phyloP scores from a whole-genome alignment of 768 basidiomycete genomes.

The Amanita phalloides region DNA sequence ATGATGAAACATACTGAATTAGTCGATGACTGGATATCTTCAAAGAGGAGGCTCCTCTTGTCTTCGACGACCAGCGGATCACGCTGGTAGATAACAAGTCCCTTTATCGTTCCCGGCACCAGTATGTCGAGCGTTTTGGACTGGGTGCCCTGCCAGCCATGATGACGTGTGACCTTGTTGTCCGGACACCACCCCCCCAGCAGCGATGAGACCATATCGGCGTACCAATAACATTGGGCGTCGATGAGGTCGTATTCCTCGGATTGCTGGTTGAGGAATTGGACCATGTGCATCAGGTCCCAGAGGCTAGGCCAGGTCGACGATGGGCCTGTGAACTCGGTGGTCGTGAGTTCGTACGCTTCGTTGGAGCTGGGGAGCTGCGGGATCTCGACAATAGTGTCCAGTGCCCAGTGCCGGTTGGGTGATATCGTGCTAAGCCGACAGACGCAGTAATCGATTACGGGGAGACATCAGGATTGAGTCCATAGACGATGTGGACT shows the following conservation, averaged over 20 bases:
- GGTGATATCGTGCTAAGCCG: not conserved
- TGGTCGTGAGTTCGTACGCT: not conserved
- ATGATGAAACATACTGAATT: not conserved
- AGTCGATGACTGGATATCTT: not conserved
- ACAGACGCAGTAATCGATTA: not conserved
- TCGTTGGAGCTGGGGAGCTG: not conserved
- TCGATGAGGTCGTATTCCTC: not conserved
- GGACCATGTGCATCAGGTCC: not conserved
- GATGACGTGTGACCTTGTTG: not conserved
- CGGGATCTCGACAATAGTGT: not conserved
- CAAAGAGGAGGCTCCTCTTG: not conserved
- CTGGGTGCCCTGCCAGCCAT: not conserved
- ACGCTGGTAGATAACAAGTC: not conserved
- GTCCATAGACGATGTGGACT: not conserved
- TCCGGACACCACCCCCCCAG: not conserved
- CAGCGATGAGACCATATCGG: not conserved
- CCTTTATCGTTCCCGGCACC: not conserved
- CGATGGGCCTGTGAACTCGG: not conserved
- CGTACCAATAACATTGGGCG: constrained; percentile 4
- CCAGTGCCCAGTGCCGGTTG: not conserved
- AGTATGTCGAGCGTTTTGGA: not conserved
- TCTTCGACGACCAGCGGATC: not conserved
- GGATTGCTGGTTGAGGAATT: not conserved
- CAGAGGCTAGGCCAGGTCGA: not conserved
- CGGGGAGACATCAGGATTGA: not conserved